A percentile compares a stretch with the other conserved stretches of the same genome.
Evolutionary conservation across 2,329 filamentous ascomycete genomes (phyloP).

Genomic region (Cercospora canescens): DNA sequence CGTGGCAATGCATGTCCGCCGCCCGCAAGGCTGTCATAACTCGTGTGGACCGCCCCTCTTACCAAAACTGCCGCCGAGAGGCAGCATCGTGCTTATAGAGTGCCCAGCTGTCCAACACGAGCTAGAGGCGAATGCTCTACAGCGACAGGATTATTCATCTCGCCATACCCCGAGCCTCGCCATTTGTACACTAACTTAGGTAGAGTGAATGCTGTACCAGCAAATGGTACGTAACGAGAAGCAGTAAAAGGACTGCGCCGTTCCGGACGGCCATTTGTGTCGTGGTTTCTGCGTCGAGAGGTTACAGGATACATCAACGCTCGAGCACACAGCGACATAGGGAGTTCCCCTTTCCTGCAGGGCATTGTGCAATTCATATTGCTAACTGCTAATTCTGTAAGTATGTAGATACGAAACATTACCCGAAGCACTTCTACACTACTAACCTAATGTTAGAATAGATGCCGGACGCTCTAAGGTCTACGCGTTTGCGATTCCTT

Average conservation of each 20-base stretch:
- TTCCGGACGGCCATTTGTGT: background rate
- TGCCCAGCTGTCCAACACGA: background rate
- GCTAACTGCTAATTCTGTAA: background rate
- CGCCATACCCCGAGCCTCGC: background rate
- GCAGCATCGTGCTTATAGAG: background rate
- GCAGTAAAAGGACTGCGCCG: background rate
- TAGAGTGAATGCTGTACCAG: background rate
- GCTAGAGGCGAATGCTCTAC: background rate
- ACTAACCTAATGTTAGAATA: background rate
- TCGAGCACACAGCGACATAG: background rate
- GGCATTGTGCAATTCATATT: background rate
- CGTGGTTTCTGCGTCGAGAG: background rate
- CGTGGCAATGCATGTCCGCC: background rate
- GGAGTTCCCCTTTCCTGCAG: background rate
- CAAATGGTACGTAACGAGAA: background rate
- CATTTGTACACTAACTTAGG: background rate
- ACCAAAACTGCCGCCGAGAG: background rate
- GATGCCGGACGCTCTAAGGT: background rate
- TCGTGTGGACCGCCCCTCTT: background rate
- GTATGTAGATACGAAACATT: background rate
- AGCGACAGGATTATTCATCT: background rate
- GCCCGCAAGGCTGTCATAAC: background rate
- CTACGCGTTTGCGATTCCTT: background rate
- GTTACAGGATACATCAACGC: background rate
- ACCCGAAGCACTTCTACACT: background rate